Percentiles rank a stretch among this genome's conserved stretches.
Conservation (phyloP, 441 rosid species). For the Omphalea diandra region DNA sequence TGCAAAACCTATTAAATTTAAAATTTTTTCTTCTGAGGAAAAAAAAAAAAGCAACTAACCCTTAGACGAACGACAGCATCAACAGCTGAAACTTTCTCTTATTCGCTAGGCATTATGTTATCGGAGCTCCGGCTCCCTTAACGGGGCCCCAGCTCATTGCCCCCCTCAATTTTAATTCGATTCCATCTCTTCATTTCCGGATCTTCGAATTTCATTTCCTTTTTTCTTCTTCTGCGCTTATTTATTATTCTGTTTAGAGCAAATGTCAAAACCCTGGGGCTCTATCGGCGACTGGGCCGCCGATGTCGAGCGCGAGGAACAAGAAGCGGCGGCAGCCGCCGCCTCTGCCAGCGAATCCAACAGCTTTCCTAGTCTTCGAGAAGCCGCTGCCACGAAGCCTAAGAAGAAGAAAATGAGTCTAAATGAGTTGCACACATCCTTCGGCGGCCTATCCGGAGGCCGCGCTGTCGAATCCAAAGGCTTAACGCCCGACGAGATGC, state of each 20-base stretch:
- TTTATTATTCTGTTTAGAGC: too few species aligned
- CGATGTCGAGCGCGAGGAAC: slow-evolving; percentile 81
- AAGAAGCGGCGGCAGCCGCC: slow-evolving; percentile 41
- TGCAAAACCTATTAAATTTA: neutral
- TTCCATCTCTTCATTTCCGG: slow-evolving; percentile 24
- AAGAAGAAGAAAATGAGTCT: slow-evolving; percentile 84
- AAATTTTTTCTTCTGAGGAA: neutral
- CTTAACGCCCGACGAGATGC: slow-evolving; percentile 71
- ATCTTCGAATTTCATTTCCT: slow-evolving; percentile 20
- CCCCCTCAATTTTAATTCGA: neutral
- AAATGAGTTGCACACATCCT: slow-evolving; percentile 44
- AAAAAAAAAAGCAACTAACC: neutral
- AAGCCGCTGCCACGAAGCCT: slow-evolving; percentile 57
- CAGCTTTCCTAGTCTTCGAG: slow-evolving; percentile 76
- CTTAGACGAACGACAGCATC: neutral
- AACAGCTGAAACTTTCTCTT: slow-evolving; percentile 13
- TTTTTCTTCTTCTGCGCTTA: neutral
- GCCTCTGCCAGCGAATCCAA: slow-evolving; percentile 37
- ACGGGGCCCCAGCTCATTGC: slow-evolving; percentile 56
- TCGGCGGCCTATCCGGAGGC: slow-evolving; percentile 15
- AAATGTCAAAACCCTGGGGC: slow-evolving; percentile 85
- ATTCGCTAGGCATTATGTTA: slow-evolving; percentile 45
- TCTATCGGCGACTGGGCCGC: slow-evolving; percentile 90
- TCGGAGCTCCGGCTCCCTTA: slow-evolving; percentile 66
- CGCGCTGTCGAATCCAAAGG: slow-evolving; percentile 33